A percentile compares a stretch with the other conserved stretches of the same genome.
Evolutionary conservation across 805 yeast genomes (phyloP).

Genomic region (Schwanniomyces sp.): DNA sequence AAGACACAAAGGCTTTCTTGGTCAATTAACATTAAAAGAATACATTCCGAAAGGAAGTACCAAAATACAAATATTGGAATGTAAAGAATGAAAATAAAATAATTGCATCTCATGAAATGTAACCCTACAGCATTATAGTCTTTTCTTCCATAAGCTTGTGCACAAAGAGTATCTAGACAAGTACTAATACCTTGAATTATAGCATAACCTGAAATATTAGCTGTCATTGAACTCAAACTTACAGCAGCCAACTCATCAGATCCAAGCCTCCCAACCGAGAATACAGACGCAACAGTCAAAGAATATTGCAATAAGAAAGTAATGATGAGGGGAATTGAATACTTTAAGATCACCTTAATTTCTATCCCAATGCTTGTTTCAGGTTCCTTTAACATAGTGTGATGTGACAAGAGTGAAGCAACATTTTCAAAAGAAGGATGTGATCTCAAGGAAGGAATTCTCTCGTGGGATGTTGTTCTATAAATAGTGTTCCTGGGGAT

Average conservation of each 20-base stretch:
- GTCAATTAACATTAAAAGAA: slow-evolving; percentile 37
- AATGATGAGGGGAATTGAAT: slow-evolving; percentile 58
- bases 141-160: slow-evolving; percentile 74
- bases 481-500: slow-evolving; percentile 8
- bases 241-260: slow-evolving; percentile 73
- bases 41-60: slow-evolving; percentile 54
- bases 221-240: slow-evolving; percentile 74
- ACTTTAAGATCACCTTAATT: slow-evolving; percentile 33
- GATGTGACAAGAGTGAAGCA: slow-evolving; percentile 23
- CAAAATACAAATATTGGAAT: slow-evolving; percentile 61
- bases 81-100: slow-evolving; percentile 49
- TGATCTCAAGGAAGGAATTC: slow-evolving; percentile 5
- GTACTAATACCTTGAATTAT: slow-evolving; percentile 79
- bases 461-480: slow-evolving; percentile 4
- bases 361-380: slow-evolving; percentile 43
- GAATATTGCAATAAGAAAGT: slow-evolving; percentile 74
- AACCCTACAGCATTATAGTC: slow-evolving; percentile 67
- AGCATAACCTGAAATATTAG: slow-evolving; percentile 73
- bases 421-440: slow-evolving; percentile 9
- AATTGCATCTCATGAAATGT: slow-evolving; percentile 65
- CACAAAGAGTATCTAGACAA: slow-evolving; percentile 73
- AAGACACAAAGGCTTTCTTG: slow-evolving; percentile 30
- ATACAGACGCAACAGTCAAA: slow-evolving; percentile 72
- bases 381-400: slow-evolving; percentile 37
- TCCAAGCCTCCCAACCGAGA: slow-evolving; percentile 75